These are phyloP conservation scores for Malassezia sympodialis DNA, from an alignment of 1,284 basidiomycete species.

Conservation along the genomic window DNA sequence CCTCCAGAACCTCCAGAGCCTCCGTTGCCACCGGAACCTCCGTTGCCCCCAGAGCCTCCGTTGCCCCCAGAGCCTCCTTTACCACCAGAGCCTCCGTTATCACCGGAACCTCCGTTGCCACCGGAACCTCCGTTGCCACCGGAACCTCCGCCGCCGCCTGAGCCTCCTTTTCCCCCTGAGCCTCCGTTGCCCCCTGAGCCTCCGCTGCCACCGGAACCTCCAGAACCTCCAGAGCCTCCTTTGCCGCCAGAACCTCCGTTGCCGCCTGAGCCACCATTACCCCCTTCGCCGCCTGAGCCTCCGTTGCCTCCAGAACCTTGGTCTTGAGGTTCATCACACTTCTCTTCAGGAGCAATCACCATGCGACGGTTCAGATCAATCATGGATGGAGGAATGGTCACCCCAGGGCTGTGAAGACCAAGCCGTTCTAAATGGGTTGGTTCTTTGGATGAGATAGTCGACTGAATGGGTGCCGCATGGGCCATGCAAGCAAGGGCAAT, in stretches of 20 bases:
- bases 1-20: not conserved
- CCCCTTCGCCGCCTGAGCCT: slow-evolving; percentile 1
- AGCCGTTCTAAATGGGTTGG: not conserved
- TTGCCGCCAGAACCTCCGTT: not conserved
- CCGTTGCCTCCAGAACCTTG: not conserved
- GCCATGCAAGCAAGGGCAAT: slow-evolving; percentile 8
- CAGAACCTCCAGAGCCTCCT: not conserved
- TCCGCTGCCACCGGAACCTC: not conserved
- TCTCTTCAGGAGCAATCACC: not conserved
- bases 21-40: not conserved
- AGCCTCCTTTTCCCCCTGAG: not conserved
- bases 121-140: not conserved
- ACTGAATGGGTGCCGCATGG: not conserved
- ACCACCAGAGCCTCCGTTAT: slow-evolving; percentile 1
- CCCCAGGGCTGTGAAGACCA: not conserved
- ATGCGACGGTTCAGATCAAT: not conserved
- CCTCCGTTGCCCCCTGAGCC: slow-evolving; percentile 6
- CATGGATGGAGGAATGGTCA: not conserved
- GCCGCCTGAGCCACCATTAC: not conserved
- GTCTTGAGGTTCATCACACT: slow-evolving; percentile 1
- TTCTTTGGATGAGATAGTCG: not conserved
- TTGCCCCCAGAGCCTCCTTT: slow-evolving; percentile 1
- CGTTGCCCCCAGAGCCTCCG: slow-evolving; percentile 1
- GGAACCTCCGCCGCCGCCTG: not conserved
- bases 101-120: not conserved